phyloP scores from a whole-genome alignment of 2,329 filamentous ascomycete species.

The Hypoxylon sp. region DNA sequence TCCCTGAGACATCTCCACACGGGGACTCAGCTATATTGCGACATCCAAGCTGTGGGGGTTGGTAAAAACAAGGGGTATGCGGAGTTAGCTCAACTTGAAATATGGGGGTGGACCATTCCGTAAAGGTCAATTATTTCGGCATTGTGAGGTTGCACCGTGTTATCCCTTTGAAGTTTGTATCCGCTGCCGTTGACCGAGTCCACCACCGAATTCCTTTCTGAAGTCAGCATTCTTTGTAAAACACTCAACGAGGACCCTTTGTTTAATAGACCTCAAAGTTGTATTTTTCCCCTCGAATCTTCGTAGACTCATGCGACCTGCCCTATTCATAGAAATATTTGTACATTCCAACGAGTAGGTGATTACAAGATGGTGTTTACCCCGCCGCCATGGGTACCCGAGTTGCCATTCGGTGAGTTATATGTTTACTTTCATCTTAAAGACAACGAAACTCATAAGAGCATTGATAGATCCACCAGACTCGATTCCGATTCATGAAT shows the following conservation, averaged over 20 bases:
- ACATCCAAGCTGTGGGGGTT: background rate
- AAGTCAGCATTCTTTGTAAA: constrained; percentile 33
- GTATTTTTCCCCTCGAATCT: background rate
- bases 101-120: background rate
- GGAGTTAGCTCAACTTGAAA: constrained; percentile 27
- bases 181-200: constrained; percentile 27
- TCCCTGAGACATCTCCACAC: constrained; percentile 7
- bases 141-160: constrained; percentile 22
- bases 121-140: constrained; percentile 27
- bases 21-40: background rate
- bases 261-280: constrained; percentile 24
- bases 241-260: constrained; percentile 23
- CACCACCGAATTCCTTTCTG: constrained; percentile 24
- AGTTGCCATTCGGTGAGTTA: constrained; percentile 51
- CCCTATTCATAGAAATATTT: constrained; percentile 2
- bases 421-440: background rate
- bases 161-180: constrained; percentile 5
- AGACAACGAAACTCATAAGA: constrained; percentile 17
- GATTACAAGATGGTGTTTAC: constrained; percentile 52
- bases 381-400: constrained; percentile 51
- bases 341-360: constrained; percentile 9
- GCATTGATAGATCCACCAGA: constrained; percentile 66
- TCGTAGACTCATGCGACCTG: constrained; percentile 1
- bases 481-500: constrained; percentile 76
- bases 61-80: constrained; percentile 12